Percentiles rank a stretch among this genome's conserved stretches.
Conservation (phyloP, 768 basidiomycete genomes). For the Rhizopogon vesiculosus region DNA sequence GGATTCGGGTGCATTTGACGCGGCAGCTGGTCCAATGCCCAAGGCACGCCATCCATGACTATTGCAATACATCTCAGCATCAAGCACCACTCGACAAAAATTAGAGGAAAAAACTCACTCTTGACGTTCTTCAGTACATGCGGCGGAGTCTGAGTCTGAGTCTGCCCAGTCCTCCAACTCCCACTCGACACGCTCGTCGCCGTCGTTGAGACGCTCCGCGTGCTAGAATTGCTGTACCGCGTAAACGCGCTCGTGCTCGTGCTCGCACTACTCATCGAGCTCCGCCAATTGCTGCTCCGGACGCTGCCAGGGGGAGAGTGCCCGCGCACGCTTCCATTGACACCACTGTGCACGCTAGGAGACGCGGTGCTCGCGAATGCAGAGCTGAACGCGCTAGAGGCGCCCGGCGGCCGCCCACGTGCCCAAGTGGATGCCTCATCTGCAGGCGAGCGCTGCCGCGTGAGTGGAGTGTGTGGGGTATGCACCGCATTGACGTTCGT, state of each 20-base stretch:
- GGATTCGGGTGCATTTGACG: constrained; percentile 60
- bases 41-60: constrained; percentile 79
- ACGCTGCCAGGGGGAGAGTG: constrained; percentile 3
- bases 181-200: constrained; percentile 84
- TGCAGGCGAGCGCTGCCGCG: constrained; percentile 30
- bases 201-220: constrained; percentile 70
- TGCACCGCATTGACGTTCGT: constrained; percentile 6
- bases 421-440: constrained; percentile 44
- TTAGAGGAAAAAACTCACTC: constrained; percentile 44
- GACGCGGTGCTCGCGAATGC: constrained; percentile 16
- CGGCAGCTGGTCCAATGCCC: constrained; percentile 67
- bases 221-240: constrained; percentile 65
- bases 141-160: constrained; percentile 23
- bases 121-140: constrained; percentile 70
- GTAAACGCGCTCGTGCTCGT: constrained; percentile 73
- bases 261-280: constrained; percentile 66
- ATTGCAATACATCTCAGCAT: neutral
- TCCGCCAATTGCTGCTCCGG: constrained; percentile 60
- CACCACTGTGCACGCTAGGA: constrained; percentile 15
- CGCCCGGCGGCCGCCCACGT: constrained; percentile 40
- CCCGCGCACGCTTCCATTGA: constrained; percentile 1
- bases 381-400: constrained; percentile 7
- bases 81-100: neutral
- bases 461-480: constrained; percentile 16
- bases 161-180: constrained; percentile 33